These are phyloP conservation scores for Pontederia paniculata DNA, from an alignment of 176 grass and related monocot genomes.

Conservation along the genomic window DNA sequence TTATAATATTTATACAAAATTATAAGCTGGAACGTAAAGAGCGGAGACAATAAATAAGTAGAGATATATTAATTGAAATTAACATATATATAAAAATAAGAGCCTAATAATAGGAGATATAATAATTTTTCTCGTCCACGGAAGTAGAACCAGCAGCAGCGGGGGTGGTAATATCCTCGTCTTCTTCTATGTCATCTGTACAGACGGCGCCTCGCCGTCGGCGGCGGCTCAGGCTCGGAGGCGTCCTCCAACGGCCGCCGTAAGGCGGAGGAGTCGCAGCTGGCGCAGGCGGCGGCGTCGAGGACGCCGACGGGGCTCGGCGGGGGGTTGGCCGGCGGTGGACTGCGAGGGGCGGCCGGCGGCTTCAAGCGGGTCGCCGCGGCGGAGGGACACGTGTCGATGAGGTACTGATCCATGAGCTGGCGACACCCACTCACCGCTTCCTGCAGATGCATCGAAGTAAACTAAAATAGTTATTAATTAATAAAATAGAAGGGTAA, in stretches of 20 bases:
- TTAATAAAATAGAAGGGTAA: background rate
- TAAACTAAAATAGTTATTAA: background rate
- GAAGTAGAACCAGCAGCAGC: background rate
- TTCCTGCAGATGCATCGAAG: slow-evolving; percentile 14
- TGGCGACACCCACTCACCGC: slow-evolving; percentile 33
- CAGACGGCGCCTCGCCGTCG: slow-evolving; percentile 26
- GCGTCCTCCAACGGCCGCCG: background rate
- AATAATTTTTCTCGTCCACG: too few relatives aligned
- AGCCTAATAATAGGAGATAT: too few relatives aligned
- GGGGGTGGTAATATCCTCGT: too few relatives aligned
- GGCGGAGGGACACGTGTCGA: slow-evolving; percentile 24
- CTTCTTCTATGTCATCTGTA: slow-evolving; percentile 16
- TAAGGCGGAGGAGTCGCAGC: slow-evolving; percentile 28
- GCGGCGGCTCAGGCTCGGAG: slow-evolving; percentile 4
- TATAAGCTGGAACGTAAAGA: too few relatives aligned
- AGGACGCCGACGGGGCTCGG: slow-evolving; percentile 33
- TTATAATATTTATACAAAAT: too few relatives aligned
- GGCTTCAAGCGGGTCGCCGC: background rate
- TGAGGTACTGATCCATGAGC: slow-evolving; percentile 29
- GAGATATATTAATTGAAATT: too few relatives aligned
- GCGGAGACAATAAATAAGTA: too few relatives aligned
- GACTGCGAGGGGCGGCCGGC: background rate
- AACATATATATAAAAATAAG: too few relatives aligned
- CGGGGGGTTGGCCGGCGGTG: slow-evolving; percentile 4
- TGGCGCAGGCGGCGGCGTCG: slow-evolving; percentile 31